Base-by-base conservation (phyloP, 2,329 filamentous ascomycete genomes). In the Shiraia sp. region DNA sequence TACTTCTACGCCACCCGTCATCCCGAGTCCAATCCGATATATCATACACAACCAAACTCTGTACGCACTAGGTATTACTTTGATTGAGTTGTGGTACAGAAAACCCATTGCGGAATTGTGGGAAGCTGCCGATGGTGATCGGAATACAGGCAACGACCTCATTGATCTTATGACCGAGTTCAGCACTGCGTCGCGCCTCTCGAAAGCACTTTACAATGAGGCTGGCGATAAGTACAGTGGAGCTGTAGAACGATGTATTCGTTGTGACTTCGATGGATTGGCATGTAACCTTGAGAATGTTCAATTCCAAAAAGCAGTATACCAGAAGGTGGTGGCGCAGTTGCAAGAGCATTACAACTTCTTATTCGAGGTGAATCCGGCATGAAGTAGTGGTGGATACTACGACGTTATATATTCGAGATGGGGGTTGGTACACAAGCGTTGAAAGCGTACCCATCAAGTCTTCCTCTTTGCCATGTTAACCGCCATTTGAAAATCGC, bases 161-260 rank as follows among this genome's bases (percentile, higher is more conserved):
- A n/a, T 36, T 4, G 53, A 63, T n/a, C 31, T 53, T 2, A 50
- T 59, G 49, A 40, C 56, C 0, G 57, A 59, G 19, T 61, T 44
- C 16, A 44, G 43, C 6, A 57, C 53, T 2, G 62, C 62, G 0
- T 32, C 53, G 19, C 47, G 60, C n/a, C 32, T 66, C 7, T 48
- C 62, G 0, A 49, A 65, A 6, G 53, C 57, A 16, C 41, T 68
- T 4, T 51, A 55, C 13, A 52, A 51, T 4, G 57, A 66, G 8
- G 63, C 57, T 27, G 66, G 61, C 4, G 39, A 25, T 5, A 54
- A 49, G 23, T 68, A 68, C 38, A 57, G 57, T 7, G 58, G 64
- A 38, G 66, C 61, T 2, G 63, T 68, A 1, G 42, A 60, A 12
- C 49, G 56, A 15, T 70, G 66, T 24, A 61, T 70, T 6, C 44